These are phyloP conservation scores for Heliocybe sulcata DNA, from an alignment of 1,284 basidiomycete species.

Conservation along the genomic window DNA sequence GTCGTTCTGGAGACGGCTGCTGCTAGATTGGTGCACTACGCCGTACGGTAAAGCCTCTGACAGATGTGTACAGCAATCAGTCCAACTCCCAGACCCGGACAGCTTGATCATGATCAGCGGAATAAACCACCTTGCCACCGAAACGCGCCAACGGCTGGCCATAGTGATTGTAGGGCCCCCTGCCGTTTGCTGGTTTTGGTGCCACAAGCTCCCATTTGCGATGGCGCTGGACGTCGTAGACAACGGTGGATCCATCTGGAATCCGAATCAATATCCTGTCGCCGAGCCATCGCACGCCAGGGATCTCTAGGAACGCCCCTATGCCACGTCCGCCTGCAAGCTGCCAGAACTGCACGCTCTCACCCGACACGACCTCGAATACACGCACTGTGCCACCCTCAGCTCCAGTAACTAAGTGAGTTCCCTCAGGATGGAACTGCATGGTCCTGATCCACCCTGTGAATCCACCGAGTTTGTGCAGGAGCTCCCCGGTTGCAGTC, in stretches of 20 bases:
- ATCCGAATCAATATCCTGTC: background rate
- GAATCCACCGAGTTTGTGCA: conserved; percentile 3
- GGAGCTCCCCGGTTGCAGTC: conserved; percentile 15
- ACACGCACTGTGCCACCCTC: background rate
- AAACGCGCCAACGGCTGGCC: background rate
- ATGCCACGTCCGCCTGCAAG: background rate
- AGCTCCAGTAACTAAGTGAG: background rate
- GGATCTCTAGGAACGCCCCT: background rate
- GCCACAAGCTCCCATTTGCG: conserved; percentile 1
- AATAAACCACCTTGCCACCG: background rate
- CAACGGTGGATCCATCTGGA: background rate
- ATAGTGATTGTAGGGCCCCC: no score
- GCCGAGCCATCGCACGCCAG: background rate
- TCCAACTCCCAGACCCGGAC: background rate
- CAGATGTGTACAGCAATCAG: no score
- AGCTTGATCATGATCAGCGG: background rate
- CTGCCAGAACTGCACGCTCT: background rate
- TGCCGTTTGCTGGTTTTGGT: background rate
- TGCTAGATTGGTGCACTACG: no score
- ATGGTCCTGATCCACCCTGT: background rate
- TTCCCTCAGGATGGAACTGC: background rate
- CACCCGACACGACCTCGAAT: background rate
- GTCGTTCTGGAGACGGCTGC: no score
- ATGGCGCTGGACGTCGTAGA: background rate
- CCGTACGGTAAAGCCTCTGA: no score